A percentile compares a stretch with the other conserved stretches of the same genome.
These are phyloP conservation scores for Jamesozyma jinghongensis DNA, from an alignment of 805 yeast species.

Conservation along the genomic window DNA sequence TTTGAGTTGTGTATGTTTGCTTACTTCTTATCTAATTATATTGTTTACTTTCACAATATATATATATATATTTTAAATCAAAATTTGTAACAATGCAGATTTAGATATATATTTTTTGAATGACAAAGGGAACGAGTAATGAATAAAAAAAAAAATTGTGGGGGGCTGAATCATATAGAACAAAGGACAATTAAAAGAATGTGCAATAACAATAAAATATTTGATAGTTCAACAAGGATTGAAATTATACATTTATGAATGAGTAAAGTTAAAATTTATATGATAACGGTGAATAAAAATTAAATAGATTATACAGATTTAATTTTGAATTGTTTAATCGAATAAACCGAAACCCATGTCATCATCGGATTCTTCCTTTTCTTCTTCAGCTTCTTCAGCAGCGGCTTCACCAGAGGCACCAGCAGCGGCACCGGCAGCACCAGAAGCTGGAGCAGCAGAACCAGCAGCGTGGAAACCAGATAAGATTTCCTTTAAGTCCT, in stretches of 20 bases:
- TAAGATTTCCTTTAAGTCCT: constrained; percentile 64
- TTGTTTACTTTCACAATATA: not conserved
- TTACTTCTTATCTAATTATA: not conserved
- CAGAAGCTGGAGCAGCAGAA: constrained; percentile 37
- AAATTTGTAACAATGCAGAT: too few relatives aligned
- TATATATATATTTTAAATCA: too few relatives aligned
- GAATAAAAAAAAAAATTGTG: too few relatives aligned
- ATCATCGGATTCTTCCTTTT: constrained; percentile 62
- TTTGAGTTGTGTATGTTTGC: not conserved
- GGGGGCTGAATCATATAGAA: too few relatives aligned
- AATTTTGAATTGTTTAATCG: constrained; percentile 44
- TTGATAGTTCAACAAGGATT: too few relatives aligned
- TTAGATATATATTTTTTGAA: too few relatives aligned
- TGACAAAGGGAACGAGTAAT: too few relatives aligned
- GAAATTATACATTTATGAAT: constrained; percentile 2
- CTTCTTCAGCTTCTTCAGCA: constrained; percentile 51
- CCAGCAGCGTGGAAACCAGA: constrained; percentile 42
- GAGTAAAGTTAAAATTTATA: constrained; percentile 2
- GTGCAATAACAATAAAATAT: too few relatives aligned
- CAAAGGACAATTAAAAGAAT: too few relatives aligned
- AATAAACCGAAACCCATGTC: constrained; percentile 93
- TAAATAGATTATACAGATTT: constrained; percentile 1
- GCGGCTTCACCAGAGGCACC: constrained; percentile 38
- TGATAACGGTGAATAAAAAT: not conserved
- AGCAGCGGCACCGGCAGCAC: constrained; percentile 39